Evolutionary conservation across 805 yeast species (phyloP).

Genomic region (Metschnikowia cerradonensis): DNA sequence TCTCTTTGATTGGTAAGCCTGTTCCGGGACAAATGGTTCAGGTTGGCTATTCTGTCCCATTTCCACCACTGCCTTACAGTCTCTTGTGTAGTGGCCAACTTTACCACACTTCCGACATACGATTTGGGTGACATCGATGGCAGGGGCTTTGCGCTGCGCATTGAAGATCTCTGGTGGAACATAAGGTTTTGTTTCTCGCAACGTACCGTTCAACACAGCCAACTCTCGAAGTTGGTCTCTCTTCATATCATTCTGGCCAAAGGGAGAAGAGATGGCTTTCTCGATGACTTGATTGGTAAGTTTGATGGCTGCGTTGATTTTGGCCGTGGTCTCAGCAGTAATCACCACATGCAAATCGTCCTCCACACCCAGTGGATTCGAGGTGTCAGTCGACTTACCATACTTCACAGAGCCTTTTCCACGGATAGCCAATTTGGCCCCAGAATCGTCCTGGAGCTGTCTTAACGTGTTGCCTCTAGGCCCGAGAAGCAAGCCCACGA

Average conservation of each 20-base stretch:
- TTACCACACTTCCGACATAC: constrained; percentile 78
- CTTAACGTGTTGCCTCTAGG: constrained; percentile 93
- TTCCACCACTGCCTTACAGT: constrained; percentile 54
- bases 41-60: not conserved
- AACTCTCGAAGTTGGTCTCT: constrained; percentile 86
- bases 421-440: constrained; percentile 85
- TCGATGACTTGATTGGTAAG: constrained; percentile 73
- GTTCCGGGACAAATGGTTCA: not conserved
- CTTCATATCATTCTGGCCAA: constrained; percentile 88
- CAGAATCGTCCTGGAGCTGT: constrained; percentile 75
- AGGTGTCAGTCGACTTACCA: constrained; percentile 50
- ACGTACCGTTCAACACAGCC: constrained; percentile 92
- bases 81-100: constrained; percentile 83
- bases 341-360: constrained; percentile 89
- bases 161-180: constrained; percentile 37
- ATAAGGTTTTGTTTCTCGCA: constrained; percentile 71
- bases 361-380: constrained; percentile 17
- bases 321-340: constrained; percentile 76
- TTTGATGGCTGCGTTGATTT: constrained; percentile 68
- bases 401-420: constrained; percentile 96
- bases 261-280: constrained; percentile 84
- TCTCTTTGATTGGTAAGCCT: not conserved
- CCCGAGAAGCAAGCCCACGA: constrained; percentile 85
- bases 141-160: constrained; percentile 23
- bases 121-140: constrained; percentile 47